Evolutionary conservation across 2,329 filamentous ascomycete genomes (phyloP), one percentile per base, ranked within the genome.

Genomic region (Apiospora saccharicola): DNA sequence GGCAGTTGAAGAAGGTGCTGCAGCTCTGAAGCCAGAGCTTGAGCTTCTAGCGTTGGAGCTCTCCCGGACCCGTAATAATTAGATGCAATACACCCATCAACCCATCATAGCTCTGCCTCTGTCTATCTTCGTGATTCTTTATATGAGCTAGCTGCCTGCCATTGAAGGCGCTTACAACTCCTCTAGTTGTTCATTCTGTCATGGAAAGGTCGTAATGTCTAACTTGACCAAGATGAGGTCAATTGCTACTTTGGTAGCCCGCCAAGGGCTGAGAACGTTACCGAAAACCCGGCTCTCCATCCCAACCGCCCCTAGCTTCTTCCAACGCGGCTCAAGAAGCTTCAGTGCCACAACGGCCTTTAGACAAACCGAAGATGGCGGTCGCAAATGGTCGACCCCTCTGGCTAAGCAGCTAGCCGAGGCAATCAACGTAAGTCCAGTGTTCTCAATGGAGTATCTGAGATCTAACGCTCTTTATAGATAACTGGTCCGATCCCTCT

Each of bases 401-500:
- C 84, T 99, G 74, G 95, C 96, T 10, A 96, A 96, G 81, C 92
- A 93, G 76, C 88, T 98, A 69, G 92, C 92, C 71, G 91, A 95
- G 81, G 95, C 95, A 67, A 98, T 98, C 75, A 92, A 92, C 76
- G 95, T 97, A 87, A 71, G 81, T 74, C 37, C 44, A 1, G 22
- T 67, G 46, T 30, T 30, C n/a, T 67, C n/a, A 37, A 19, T 49
- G 8, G 16, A 47, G 30, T 70, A 16, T 34, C 53, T 61, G n/a
- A 19, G 1, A 22, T 37, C 57, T 16, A 19, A 34, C 13, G 57
- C 30, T 69, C 4, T 3, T 30, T 67, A 49, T 57, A 86, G 85
- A 83, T 92, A 53, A 98, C 96, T 14, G 96, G 96, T 0, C 96
- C 96, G 4, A 91, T 98, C 41, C 94, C 96, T 0, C 89, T 99